Base-by-base conservation (phyloP, 2,329 filamentous ascomycete genomes). In the Aureobasidium sp. region DNA sequence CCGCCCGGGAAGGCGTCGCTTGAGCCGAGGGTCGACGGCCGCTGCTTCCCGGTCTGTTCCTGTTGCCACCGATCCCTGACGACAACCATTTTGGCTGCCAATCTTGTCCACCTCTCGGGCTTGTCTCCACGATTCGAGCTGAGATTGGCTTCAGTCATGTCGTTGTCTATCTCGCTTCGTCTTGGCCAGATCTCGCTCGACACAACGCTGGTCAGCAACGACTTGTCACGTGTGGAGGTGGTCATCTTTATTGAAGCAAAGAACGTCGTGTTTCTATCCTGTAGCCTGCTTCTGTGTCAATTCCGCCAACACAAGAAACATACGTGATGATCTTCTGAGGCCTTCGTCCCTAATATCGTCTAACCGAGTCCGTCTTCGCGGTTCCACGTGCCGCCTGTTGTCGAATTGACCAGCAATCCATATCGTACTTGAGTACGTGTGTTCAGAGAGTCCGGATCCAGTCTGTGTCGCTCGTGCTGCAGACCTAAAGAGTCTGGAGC, bases 1-100 rank as follows among this genome's bases (percentile, higher is more conserved):
- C 7, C n/a, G 29, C n/a, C 48, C 58, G 58, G 60, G 48, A 39
- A 41, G 31, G 49, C 39, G 41, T 20, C 15, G 29, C 31, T 58
- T 48, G 27, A 39, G 55, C 55, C 55, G 55, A 58, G 55, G 47
- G 39, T 48, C 44, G 48, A 51, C 17, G 45, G 22, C 56, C 56
- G 44, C 31, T n/a, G 27, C 17, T 39, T 53, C 31, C 42, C 49
- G 39, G 42, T 29, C 39, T 31, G 31, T n/a, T 61, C 47, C 58
- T 29, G 34, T 44, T 34, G 59, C 59, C 59, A 61, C 55, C 55
- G 59, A 61, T 61, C 59, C 17, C 20, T 56, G 49, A 62, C 29
- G 42, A 36, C 15, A 31, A 36, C 29, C 41, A 62, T 56, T 62
- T 36, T 22, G 29, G 15, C 17, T 36, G 2, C 15, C 11, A 22